Evolutionary conservation across 1,284 basidiomycete genomes (phyloP), one percentile per base, ranked within the genome.

Genomic region (Mycena citricolor): DNA sequence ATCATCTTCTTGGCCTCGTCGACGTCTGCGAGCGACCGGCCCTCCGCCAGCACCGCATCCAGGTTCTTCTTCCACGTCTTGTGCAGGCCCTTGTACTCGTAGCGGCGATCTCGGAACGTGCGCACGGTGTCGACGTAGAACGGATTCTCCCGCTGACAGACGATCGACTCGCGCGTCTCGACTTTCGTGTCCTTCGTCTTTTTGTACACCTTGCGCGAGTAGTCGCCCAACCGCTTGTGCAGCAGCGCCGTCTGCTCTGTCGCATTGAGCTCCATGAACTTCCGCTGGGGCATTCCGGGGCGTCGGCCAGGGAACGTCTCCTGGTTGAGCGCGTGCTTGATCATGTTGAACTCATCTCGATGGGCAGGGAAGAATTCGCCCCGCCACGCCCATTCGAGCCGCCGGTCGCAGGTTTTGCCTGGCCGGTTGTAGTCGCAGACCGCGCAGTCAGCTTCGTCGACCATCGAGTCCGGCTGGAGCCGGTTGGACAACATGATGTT

Each of bases 401-500:
- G 80, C 40, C 95, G 77, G 65, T 99, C 95, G 65, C 97, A 99
- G 22, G 81, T 78, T 72, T 99, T 99, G 23, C 90, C 93, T 0
- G 95, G 94, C 5, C 94, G 81, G 61, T 99, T 99, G 67, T 89
- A 99, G 68, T 99, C 97, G 69, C 97, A 99, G 5, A 97, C 94
- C 0, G 97, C 97, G 62, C 97, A 99, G 32, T 86, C 90, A 7
- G 94, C 85, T 66, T 99, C 97, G 61, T 95, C 91, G 13, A 98
- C 90, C 66, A 99, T 90, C 1, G 97, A 97, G 66, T 99, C 97
- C 2, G 97, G 97, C 59, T 99, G 97, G 3, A 99, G 79, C 42
- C 97, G 90, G 65, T 99, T 99, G 22, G 94, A 97, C 73, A 99
- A 87, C 97, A 99, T 99, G 81, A 99, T 99, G 70, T 99, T 99